Evolutionary conservation across 139 green algal genomes (phyloP).

Genomic region (Prasinococcaceae sp.): DNA sequence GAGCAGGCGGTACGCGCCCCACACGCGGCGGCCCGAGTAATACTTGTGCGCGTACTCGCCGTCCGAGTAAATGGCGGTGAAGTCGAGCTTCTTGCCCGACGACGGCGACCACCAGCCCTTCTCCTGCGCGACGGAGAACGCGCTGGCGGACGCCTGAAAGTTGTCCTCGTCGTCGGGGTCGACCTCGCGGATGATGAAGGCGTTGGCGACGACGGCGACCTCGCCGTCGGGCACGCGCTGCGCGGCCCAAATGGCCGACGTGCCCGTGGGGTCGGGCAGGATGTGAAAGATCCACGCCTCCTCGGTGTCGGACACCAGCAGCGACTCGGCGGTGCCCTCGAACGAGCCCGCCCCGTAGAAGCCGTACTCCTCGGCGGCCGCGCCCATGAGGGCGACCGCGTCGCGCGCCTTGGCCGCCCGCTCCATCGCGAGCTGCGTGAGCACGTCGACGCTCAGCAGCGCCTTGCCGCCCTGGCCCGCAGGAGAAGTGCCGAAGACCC

Average conservation of each 20-base stretch:
- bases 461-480: background rate
- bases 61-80: slow-evolving; percentile 10
- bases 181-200: slow-evolving; percentile 17
- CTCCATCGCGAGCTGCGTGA: slow-evolving; percentile 18
- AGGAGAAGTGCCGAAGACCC: background rate
- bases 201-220: slow-evolving; percentile 15
- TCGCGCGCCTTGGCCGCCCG: slow-evolving; percentile 7
- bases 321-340: slow-evolving; percentile 4
- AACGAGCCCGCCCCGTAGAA: slow-evolving; percentile 14
- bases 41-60: slow-evolving; percentile 15
- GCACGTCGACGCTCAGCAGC: slow-evolving; percentile 14
- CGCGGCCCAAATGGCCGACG: slow-evolving; percentile 11
- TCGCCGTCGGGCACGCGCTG: slow-evolving; percentile 20
- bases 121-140: slow-evolving; percentile 3
- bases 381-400: slow-evolving; percentile 13
- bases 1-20: slow-evolving; percentile 4
- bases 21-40: slow-evolving; percentile 7
- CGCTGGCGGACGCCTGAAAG: slow-evolving; percentile 7
- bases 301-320: slow-evolving; percentile 2
- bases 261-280: slow-evolving; percentile 1
- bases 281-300: slow-evolving; percentile 9
- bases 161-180: slow-evolving; percentile 8
- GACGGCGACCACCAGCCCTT: slow-evolving; percentile 5
- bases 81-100: slow-evolving; percentile 10
- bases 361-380: slow-evolving; percentile 10